Evolutionary conservation across 169 alveolate genomes (phyloP).

Genomic region (Babesia caballi): DNA sequence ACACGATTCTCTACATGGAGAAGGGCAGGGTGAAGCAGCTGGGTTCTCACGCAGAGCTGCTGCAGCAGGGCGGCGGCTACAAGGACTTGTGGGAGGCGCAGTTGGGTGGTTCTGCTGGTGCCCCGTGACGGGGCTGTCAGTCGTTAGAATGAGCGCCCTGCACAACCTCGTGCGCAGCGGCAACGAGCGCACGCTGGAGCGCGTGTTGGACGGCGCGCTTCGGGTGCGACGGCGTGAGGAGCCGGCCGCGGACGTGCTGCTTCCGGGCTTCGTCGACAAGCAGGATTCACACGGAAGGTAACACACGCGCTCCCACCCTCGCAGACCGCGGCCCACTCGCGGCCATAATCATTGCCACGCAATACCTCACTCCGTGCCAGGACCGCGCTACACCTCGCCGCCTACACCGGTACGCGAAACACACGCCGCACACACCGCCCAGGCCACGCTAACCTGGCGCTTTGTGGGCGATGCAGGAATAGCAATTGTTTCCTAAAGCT

Average conservation of each 20-base stretch:
- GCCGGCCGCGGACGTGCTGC: constrained; percentile 3
- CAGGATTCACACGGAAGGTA: constrained; percentile 23
- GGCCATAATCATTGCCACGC: background rate
- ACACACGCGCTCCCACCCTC: no score
- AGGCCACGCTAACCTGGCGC: constrained; percentile 13
- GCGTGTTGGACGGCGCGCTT: constrained; percentile 23
- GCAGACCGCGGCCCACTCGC: background rate
- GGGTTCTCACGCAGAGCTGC: constrained; percentile 85
- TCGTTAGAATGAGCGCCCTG: constrained; percentile 35
- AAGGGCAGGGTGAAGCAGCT: constrained; percentile 84
- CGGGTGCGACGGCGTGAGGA: constrained; percentile 3
- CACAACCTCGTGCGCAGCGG: constrained; percentile 21
- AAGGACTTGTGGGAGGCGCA: constrained; percentile 80
- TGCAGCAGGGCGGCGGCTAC: constrained; percentile 69
- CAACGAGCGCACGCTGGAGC: constrained; percentile 8
- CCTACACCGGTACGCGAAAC: constrained; percentile 26
- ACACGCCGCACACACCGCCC: background rate
- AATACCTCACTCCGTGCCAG: constrained; percentile 1
- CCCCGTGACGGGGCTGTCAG: background rate
- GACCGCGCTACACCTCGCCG: constrained; percentile 66
- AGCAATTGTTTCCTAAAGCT: no score
- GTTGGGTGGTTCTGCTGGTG: background rate
- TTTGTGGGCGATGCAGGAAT: background rate
- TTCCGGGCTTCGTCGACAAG: constrained; percentile 19
- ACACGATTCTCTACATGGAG: constrained; percentile 75